Conservation (phyloP, 2,329 filamentous ascomycete species). For the Stemphylium beticola region DNA sequence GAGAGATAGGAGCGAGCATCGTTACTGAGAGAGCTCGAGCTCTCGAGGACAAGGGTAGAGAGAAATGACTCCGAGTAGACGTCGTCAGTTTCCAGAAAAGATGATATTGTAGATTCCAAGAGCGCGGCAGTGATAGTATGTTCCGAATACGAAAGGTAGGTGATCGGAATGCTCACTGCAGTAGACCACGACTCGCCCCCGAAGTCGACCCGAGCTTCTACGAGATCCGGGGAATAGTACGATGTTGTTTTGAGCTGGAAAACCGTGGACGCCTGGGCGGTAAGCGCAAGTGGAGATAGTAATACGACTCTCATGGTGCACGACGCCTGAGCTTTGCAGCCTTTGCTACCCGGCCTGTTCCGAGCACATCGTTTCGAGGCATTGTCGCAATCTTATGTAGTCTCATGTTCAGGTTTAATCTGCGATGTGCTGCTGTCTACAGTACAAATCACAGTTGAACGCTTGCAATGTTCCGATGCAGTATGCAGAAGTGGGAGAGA, state of each 20-base stretch:
- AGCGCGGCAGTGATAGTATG: not conserved
- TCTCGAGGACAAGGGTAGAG: conserved; percentile 9
- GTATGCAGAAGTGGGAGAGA: no score
- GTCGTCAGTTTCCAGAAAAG: conserved; percentile 3
- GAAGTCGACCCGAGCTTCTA: conserved; percentile 1
- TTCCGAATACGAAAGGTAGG: conserved; percentile 1
- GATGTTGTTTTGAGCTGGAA: conserved; percentile 11
- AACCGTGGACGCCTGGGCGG: not conserved
- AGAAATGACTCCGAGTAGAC: conserved; percentile 15
- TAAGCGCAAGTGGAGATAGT: not conserved
- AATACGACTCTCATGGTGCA: not conserved
- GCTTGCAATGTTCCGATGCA: no score
- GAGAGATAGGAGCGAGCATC: not conserved
- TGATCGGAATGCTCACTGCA: conserved; percentile 4
- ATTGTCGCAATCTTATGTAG: no score
- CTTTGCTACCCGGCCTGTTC: no score
- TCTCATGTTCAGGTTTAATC: no score
- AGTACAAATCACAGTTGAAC: no score
- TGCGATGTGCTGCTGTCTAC: no score
- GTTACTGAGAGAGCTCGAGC: no score
- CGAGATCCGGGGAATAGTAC: conserved; percentile 6
- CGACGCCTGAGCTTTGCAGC: no score
- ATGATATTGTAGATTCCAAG: not conserved
- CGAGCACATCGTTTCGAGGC: no score
- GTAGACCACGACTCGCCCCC: not conserved